Conservation (phyloP, 345 rosid genomes). For the Moricandia moricandioides region DNA sequence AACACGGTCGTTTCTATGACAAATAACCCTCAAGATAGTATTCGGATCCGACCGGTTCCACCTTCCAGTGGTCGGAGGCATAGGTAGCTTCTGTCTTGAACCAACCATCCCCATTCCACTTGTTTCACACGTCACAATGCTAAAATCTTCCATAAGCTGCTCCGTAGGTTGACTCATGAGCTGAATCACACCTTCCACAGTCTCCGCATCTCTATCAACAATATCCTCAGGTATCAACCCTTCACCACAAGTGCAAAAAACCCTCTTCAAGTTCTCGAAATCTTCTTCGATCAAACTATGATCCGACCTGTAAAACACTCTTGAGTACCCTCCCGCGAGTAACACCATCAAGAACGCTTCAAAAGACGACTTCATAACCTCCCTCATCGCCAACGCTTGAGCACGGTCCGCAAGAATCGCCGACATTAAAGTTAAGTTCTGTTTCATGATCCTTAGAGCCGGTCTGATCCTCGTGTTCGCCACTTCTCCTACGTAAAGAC, state of each 20-base stretch:
- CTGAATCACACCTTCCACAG: conserved; percentile 67
- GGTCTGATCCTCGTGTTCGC: conserved; percentile 57
- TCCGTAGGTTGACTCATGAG: conserved; percentile 76
- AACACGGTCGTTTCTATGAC: conserved; percentile 68
- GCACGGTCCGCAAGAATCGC: conserved; percentile 73
- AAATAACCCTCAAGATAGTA: conserved; percentile 69
- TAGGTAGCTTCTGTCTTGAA: conserved; percentile 57
- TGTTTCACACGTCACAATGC: conserved; percentile 56
- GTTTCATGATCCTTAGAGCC: conserved; percentile 62
- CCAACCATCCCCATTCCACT: conserved; percentile 47
- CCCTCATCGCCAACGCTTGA: conserved; percentile 67
- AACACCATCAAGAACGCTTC: conserved; percentile 81
- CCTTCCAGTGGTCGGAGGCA: conserved; percentile 78
- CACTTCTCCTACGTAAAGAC: conserved; percentile 65
- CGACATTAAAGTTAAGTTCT: conserved; percentile 64
- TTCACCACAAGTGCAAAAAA: conserved; percentile 69
- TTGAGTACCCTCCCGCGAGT: conserved; percentile 66
- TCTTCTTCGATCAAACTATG: conserved; percentile 61
- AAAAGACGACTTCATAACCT: conserved; percentile 77
- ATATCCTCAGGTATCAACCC: conserved; percentile 66
- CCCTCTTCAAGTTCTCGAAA: conserved; percentile 61
- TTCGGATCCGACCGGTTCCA: conserved; percentile 87
- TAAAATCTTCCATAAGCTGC: conserved; percentile 77
- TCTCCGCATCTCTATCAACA: conserved; percentile 67
- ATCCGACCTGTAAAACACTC: conserved; percentile 61